A percentile compares a stretch with the other conserved stretches of the same genome.
Evolutionary conservation across 495 filamentous ascomycete genomes (phyloP).

Genomic region (Immersiella caudata): DNA sequence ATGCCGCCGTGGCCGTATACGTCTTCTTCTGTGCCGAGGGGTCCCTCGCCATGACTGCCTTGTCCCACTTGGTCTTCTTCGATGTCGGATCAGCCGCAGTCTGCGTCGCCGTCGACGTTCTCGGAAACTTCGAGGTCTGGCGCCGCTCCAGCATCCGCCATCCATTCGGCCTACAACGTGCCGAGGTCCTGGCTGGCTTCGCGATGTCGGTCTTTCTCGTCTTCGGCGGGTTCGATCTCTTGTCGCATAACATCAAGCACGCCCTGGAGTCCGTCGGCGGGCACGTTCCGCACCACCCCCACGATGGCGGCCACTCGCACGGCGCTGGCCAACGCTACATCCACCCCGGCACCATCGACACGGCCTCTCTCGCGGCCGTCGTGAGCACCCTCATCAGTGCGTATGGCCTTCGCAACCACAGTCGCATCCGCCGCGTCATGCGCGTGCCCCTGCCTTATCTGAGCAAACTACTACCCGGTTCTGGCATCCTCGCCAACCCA

Average conservation of each 20-base stretch:
- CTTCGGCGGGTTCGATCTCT: constrained; percentile 94
- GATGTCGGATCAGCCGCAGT: constrained; percentile 90
- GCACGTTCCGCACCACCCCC: constrained; percentile 68
- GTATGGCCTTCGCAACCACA: constrained; percentile 86
- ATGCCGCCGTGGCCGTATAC: constrained; percentile 76
- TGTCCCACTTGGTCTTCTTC: constrained; percentile 92
- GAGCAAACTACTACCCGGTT: constrained; percentile 52
- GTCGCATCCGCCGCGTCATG: constrained; percentile 81
- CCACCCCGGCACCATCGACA: constrained; percentile 72
- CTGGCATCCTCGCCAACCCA: constrained; percentile 77
- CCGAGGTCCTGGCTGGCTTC: constrained; percentile 94
- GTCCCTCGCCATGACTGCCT: constrained; percentile 87
- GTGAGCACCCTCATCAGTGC: constrained; percentile 84
- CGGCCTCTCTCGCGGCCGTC: constrained; percentile 86
- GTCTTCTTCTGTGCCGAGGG: constrained; percentile 83
- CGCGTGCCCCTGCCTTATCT: constrained; percentile 81
- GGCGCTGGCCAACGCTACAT: constrained; percentile 42
- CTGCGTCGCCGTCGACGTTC: constrained; percentile 90
- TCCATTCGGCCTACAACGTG: constrained; percentile 88
- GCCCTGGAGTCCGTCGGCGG: constrained; percentile 63
- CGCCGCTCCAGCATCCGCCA: constrained; percentile 88
- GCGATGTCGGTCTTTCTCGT: constrained; percentile 92
- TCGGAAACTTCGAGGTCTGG: constrained; percentile 97
- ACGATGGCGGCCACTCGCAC: constrained; percentile 35
- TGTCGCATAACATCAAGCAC: constrained; percentile 91